Base-by-base conservation (phyloP, 768 basidiomycete genomes). In the Boletus rubroflammeus region DNA sequence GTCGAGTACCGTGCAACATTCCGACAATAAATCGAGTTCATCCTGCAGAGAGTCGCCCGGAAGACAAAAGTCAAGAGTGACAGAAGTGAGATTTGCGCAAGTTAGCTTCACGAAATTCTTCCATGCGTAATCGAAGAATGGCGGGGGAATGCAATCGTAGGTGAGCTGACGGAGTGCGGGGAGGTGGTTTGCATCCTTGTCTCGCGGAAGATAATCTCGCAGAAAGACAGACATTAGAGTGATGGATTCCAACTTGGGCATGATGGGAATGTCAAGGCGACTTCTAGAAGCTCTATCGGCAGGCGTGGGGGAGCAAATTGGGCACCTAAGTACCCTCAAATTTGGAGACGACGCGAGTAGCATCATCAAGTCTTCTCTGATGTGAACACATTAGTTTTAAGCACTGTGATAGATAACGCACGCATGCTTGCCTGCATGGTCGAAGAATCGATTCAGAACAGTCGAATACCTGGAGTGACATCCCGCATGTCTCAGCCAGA, bases 91-190 rank as follows among this genome's bases (percentile, higher is more conserved):
- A 48, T 61, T 65, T 28, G 59, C 56, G 50, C 67, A 68, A 38
- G 58, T 69, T 36, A 56, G 34, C 47, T 53, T 60, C 35, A 69
- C 43, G 26, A 69, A 68, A 25, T 55, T 59, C 45, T 58, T 67
- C 67, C 68, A 68, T n/a, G 57, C 56, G n/a, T 58, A 29, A 17
- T 66, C 66, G 21, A 65, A 60, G 47, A 67, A 68, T 19, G 67
- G 66, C 2, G 63, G 68, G 5, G 68, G 68, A 23, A 65, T 68
- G 42, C 68, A 68, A 35, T 68, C 68, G n/a, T 70, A 68, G 11
- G 61, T 65, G 29, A 69, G 67, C 38, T 65, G 62, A 34, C 68
- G 61, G 36, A 69, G 67, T 28, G 68, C 63, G 31, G 67, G 67
- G 35, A 69, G 50, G 31, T 61, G 64, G 42, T 70, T 70, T 36